Percentiles rank a stretch among this genome's conserved stretches.
Conservation (phyloP, 805 yeast species). For the Metschnikowia matae region DNA sequence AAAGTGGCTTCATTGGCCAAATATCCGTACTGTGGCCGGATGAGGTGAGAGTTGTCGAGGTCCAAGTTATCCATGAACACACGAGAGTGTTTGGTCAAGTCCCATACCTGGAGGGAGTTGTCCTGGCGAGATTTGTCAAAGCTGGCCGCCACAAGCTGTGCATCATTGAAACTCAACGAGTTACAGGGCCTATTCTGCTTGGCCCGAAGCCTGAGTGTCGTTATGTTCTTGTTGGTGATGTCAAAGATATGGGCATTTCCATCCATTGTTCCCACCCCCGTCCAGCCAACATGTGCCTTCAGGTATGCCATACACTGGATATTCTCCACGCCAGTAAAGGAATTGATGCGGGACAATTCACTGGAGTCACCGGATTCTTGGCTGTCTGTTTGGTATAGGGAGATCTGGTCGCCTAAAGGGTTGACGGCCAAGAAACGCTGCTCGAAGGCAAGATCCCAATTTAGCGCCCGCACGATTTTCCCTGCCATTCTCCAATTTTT, state of each 20-base stretch:
- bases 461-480: constrained; percentile 51
- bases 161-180: constrained; percentile 61
- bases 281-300: constrained; percentile 48
- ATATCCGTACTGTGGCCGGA: constrained; percentile 52
- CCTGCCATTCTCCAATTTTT: constrained; percentile 46
- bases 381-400: constrained; percentile 43
- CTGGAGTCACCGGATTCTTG: constrained; percentile 47
- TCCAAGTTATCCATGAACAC: constrained; percentile 15
- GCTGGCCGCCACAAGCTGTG: constrained; percentile 70
- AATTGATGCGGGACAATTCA: constrained; percentile 48
- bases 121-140: constrained; percentile 76
- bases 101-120: constrained; percentile 76
- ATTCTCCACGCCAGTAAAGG: constrained; percentile 60
- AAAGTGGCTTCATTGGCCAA: constrained; percentile 72
- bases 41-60: constrained; percentile 46
- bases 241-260: constrained; percentile 66
- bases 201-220: constrained; percentile 47
- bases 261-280: constrained; percentile 70
- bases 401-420: constrained; percentile 77
- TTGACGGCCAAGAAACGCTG: constrained; percentile 65
- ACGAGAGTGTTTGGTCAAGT: constrained; percentile 56
- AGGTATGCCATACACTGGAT: constrained; percentile 69
- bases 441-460: constrained; percentile 55
- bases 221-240: constrained; percentile 37
- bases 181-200: constrained; percentile 74